Conservation (phyloP, 2,329 filamentous ascomycete genomes). For the Colletotrichum melonis region DNA sequence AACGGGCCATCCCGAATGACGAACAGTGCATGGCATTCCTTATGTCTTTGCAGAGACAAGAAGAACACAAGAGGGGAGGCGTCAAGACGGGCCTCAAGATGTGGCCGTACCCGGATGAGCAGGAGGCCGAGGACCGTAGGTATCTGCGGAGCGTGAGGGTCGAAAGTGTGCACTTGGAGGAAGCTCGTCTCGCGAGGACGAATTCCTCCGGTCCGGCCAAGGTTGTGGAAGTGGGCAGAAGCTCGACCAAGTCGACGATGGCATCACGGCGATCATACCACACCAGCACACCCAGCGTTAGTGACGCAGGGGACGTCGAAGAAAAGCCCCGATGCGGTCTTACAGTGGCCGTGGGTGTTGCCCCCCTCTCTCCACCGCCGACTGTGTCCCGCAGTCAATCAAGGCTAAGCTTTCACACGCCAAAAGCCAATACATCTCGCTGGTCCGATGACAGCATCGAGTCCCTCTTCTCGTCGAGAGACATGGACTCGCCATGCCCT, state of each 20-base stretch:
- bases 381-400: constrained; percentile 15
- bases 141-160: constrained; percentile 19
- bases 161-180: constrained; percentile 29
- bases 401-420: constrained; percentile 1
- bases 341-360: neutral
- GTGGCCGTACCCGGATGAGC: constrained; percentile 28
- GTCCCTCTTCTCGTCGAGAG: constrained; percentile 28
- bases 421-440: constrained; percentile 24
- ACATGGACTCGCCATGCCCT: constrained; percentile 25
- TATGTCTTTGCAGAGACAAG: constrained; percentile 32
- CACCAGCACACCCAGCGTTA: neutral
- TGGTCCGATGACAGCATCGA: constrained; percentile 34
- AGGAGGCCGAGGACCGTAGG: constrained; percentile 12
- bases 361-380: constrained; percentile 16
- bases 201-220: constrained; percentile 25
- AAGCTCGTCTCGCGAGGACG: constrained; percentile 31
- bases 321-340: neutral
- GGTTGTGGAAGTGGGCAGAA: constrained; percentile 32
- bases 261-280: constrained; percentile 5
- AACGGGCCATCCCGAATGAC: constrained; percentile 33
- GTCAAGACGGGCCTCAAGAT: constrained; percentile 18
- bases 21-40: constrained; percentile 37
- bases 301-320: neutral
- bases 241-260: constrained; percentile 24
- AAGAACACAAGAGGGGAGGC: constrained; percentile 21